Base-by-base conservation (phyloP, 2,329 filamentous ascomycete genomes). In the Apiospora hydei region DNA sequence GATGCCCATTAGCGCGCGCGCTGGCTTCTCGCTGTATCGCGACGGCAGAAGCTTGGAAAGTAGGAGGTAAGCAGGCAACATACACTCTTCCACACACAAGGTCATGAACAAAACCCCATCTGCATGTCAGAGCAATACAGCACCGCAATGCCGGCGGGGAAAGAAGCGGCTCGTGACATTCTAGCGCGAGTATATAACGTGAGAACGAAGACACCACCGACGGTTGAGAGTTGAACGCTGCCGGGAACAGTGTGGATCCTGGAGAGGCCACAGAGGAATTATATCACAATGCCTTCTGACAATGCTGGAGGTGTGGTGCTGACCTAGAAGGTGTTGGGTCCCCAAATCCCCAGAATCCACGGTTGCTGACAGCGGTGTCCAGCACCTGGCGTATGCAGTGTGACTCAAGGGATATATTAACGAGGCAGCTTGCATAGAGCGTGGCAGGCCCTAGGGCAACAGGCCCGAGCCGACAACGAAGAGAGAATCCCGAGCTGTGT, bases 91-190 rank as follows among this genome's bases (percentile, higher is more conserved):
- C 13, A 24, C 34, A 11, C 13, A 24, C 34, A 11, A 41, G 18
- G 34, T 41, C 57, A 64, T 64, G 21, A 24, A 64, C 34, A 49
- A 47, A n/a, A 10, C 10, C n/a, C 46, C 21, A 14, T 44, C 47
- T 70, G 68, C 68, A 70, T 70, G 69, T 70, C 69, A 70, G 69
- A 70, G 69, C 46, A 26, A 43, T 24, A 70, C 49, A 24, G 24
- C 49, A 57, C 57, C n/a, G n/a, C 30, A 41, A 46, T 4, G 49
- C n/a, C 4, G 8, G n/a, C 67, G 67, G 44, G 13, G 44, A 6
- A n/a, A 11, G 26, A 21, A 24, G 7, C n/a, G 67, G 44, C 67
- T 69, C 67, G 67, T 69, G 67, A 61, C 69, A 10, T 18, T 24
- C 34, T 41, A 41, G 57, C 38, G 57, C 57, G 34, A 68, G 21